Evolutionary conservation across 352 stramenopile genomes (phyloP).

Genomic region (Hyphochytrium catenoides): DNA sequence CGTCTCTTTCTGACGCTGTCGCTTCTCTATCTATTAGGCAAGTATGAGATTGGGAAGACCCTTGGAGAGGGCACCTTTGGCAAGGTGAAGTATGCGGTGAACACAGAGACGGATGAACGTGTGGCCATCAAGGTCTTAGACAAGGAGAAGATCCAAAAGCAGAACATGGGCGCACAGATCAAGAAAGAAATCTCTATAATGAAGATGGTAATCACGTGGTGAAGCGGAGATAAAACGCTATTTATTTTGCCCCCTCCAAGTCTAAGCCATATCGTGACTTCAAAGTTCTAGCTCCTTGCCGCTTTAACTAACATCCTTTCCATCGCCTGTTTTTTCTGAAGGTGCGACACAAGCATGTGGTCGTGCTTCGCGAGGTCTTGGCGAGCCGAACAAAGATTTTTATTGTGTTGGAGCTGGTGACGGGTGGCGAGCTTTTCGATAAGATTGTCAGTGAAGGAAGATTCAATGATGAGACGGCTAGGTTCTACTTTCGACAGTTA

Average conservation of each 20-base stretch:
- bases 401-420: constrained; percentile 53
- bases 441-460: constrained; percentile 86
- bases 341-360: constrained; percentile 63
- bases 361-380: constrained; percentile 63
- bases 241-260: not conserved
- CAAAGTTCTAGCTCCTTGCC: too few relatives aligned
- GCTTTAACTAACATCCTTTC: too few relatives aligned
- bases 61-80: constrained; percentile 88
- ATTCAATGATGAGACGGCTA: constrained; percentile 84
- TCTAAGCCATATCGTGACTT: constrained; percentile 3
- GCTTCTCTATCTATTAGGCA: constrained; percentile 38
- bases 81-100: constrained; percentile 87
- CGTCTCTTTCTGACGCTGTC: not conserved
- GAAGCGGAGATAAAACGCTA: constrained; percentile 5
- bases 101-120: constrained; percentile 78
- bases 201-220: constrained; percentile 79
- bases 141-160: constrained; percentile 94
- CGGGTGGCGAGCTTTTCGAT: constrained; percentile 84
- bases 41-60: constrained; percentile 90
- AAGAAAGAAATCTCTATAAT: constrained; percentile 98
- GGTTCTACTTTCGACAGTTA: constrained; percentile 96
- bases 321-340: too few relatives aligned
- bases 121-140: constrained; percentile 94
- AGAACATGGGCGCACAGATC: constrained; percentile 93
- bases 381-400: constrained; percentile 86